Percentiles rank a stretch among this genome's conserved stretches.
Evolutionary conservation across 306 rosid species (phyloP).

Genomic region (Cucurbita argyrosperma): DNA sequence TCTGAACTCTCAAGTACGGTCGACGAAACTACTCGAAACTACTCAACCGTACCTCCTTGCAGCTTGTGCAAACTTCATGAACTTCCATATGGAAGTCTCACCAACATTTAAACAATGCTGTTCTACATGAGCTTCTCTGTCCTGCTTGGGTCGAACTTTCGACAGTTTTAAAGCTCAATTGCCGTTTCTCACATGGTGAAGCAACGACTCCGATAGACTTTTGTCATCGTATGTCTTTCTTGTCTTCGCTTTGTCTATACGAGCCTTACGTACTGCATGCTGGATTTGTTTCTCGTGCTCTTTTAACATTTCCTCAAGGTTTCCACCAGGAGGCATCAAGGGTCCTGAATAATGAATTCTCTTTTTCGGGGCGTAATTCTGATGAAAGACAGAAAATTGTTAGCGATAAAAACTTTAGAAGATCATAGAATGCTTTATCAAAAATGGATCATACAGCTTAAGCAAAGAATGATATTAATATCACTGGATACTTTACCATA

Average conservation of each 20-base stretch:
- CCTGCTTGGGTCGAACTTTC: conserved; percentile 8
- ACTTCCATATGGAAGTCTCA: background rate
- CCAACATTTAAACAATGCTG: background rate
- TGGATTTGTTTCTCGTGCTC: conserved; percentile 72
- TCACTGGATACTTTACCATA: conserved; percentile 27
- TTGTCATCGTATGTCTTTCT: conserved; percentile 20
- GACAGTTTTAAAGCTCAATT: conserved; percentile 13
- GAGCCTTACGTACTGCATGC: conserved; percentile 58
- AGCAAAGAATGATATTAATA: background rate
- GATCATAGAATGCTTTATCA: background rate
- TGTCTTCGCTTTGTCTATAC: conserved; percentile 36
- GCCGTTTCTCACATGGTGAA: conserved; percentile 18
- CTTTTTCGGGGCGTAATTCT: conserved; percentile 32
- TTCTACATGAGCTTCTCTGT: conserved; percentile 10
- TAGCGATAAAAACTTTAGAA: background rate
- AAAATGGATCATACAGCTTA: background rate
- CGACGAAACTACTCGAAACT: background rate
- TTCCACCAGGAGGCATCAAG: conserved; percentile 39
- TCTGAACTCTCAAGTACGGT: background rate
- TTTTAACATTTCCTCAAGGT: conserved; percentile 63
- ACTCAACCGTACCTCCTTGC: background rate
- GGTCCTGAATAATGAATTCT: conserved; percentile 63
- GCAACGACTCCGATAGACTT: conserved; percentile 39
- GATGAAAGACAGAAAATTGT: background rate
- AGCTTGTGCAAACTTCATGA: background rate